Base-by-base conservation (phyloP, 352 stramenopile species). In the Phytophthora vignae region DNA sequence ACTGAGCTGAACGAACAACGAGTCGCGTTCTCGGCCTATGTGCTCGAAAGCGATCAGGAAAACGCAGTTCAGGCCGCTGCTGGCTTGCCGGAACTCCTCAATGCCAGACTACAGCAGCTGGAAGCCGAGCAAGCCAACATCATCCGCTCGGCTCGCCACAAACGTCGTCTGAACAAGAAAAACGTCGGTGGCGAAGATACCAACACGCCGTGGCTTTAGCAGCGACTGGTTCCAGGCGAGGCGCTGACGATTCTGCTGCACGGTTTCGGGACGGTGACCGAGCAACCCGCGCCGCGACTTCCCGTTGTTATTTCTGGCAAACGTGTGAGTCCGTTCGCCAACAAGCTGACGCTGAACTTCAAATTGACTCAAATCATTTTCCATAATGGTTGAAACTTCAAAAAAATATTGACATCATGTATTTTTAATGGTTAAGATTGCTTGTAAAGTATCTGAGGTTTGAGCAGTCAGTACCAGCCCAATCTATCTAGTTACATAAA, bases 111-210 rank as follows among this genome's bases (percentile, higher is more conserved):
- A 21, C 52, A 22, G n/a, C 55, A 61, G 22, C 55, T 87, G 14
- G 44, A 78, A 63, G 67, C 69, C 12, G 77, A 87, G 38, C 33
- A 76, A 10, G 36, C 52, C n/a, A 55, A 60, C 4, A 81, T 87
- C 48, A 76, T 87, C 8, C 54, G 22, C 6, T 69, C 62, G 1
- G 69, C 73, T 21, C 70, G 74, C 49, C 55, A 69, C 19, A 31
- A 29, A 7, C 50, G 25, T 57, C 60, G 31, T 10, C 33, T 31
- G 36, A 63, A 8, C 36, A 54, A 52, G 15, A 60, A 31, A 3
- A 55, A 8, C 46, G 12, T 14, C 4, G 40, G 19, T 33, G 36
- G 19, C 52, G 31, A 19, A 15, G 50, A 25, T 14, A 58, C n/a
- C 10, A 27, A 10, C 1, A 2, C 22, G 7, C 60, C 55, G 14